Evolutionary conservation across 2,329 filamentous ascomycete species (phyloP).

Genomic region (Aspergillus piperis): DNA sequence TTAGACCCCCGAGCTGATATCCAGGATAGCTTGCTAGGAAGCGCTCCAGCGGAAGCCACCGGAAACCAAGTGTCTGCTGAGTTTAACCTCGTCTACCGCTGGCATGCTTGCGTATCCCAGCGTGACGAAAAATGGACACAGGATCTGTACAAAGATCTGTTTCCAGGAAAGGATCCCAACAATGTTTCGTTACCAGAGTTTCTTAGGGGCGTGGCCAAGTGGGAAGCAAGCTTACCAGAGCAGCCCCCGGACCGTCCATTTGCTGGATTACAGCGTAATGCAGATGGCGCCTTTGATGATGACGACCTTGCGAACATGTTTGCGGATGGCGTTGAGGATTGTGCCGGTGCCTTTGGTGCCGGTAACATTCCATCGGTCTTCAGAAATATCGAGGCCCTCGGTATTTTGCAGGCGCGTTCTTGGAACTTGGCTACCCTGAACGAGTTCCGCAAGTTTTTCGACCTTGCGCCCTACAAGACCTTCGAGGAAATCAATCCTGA

Average conservation of each 20-base stretch:
- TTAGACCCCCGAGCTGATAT: constrained; percentile 65
- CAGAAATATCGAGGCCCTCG: constrained; percentile 62
- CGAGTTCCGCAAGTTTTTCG: constrained; percentile 55
- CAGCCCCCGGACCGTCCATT: constrained; percentile 54
- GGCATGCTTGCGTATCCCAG: constrained; percentile 63
- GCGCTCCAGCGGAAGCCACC: constrained; percentile 56
- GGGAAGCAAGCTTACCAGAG: constrained; percentile 43
- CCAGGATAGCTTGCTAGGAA: constrained; percentile 46
- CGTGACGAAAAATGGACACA: constrained; percentile 65
- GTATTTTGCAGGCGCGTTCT: constrained; percentile 62
- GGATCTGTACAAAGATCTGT: constrained; percentile 53
- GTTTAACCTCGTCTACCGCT: constrained; percentile 69
- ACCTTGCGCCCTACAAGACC: constrained; percentile 51
- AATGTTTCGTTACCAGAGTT: constrained; percentile 43
- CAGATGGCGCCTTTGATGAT: constrained; percentile 58
- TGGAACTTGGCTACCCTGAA: constrained; percentile 65
- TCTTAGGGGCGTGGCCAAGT: constrained; percentile 40
- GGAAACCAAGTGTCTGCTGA: constrained; percentile 69
- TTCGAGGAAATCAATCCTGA: constrained; percentile 58
- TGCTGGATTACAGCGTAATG: constrained; percentile 50
- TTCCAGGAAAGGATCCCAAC: constrained; percentile 42
- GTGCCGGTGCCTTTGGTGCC: constrained; percentile 61
- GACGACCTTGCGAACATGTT: constrained; percentile 60
- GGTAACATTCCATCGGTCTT: constrained; percentile 61
- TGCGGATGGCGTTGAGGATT: constrained; percentile 62